phyloP scores from a whole-genome alignment of 1,284 basidiomycete genomes.

The Inonotus hispidus region DNA sequence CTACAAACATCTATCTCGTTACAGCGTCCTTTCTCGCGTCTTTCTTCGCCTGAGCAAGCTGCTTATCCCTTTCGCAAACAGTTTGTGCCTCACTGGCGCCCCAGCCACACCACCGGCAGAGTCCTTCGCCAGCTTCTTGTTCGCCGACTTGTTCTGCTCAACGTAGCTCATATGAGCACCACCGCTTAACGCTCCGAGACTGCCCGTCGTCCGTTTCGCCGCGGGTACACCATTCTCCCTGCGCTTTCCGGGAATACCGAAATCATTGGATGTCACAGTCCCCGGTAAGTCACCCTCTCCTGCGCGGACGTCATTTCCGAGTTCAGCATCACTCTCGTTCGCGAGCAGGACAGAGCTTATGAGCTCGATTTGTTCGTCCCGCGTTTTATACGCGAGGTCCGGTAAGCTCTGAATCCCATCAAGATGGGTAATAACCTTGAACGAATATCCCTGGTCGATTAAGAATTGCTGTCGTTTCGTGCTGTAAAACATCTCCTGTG shows the following conservation, averaged over 20 bases:
- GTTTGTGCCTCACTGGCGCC: slow-evolving; percentile 60
- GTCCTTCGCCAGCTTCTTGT: slow-evolving; percentile 77
- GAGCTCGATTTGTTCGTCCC: slow-evolving; percentile 92
- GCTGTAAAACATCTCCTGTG: slow-evolving; percentile 99
- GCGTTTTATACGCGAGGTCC: slow-evolving; percentile 88
- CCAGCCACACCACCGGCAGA: slow-evolving; percentile 8
- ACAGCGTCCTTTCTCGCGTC: slow-evolving; percentile 31
- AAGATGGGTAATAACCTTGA: slow-evolving; percentile 98
- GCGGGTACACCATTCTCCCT: slow-evolving; percentile 40
- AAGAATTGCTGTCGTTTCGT: slow-evolving; percentile 99
- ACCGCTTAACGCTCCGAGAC: slow-evolving; percentile 80
- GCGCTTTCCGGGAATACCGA: slow-evolving; percentile 37
- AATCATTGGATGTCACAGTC: slow-evolving; percentile 74
- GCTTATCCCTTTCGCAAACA: slow-evolving; percentile 81
- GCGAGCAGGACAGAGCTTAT: slow-evolving; percentile 89
- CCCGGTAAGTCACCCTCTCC: slow-evolving; percentile 76
- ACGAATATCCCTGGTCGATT: slow-evolving; percentile 97
- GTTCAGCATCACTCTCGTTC: slow-evolving; percentile 87
- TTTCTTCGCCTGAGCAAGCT: slow-evolving; percentile 53
- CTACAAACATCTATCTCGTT: not conserved
- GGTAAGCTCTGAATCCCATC: slow-evolving; percentile 86
- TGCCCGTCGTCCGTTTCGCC: slow-evolving; percentile 82
- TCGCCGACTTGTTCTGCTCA: slow-evolving; percentile 88
- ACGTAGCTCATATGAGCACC: slow-evolving; percentile 88
- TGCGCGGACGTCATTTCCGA: slow-evolving; percentile 74